Conservation (phyloP, 495 filamentous ascomycete genomes). For the Trichoderma erinaceum region DNA sequence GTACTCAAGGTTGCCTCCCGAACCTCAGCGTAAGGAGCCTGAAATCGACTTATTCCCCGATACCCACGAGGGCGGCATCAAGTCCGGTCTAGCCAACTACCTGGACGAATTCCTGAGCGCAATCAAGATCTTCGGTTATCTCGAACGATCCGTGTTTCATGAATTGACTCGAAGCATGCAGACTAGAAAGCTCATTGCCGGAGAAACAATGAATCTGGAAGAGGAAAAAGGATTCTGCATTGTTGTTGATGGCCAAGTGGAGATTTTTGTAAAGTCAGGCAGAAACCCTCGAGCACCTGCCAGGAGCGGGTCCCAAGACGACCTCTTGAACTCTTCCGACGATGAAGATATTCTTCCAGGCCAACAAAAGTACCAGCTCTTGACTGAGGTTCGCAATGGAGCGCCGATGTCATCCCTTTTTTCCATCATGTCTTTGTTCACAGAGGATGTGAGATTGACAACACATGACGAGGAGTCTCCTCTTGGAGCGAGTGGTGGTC, state of each 20-base stretch:
- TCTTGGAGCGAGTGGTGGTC: neutral
- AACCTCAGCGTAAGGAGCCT: slow-evolving; percentile 93
- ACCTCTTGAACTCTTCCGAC: slow-evolving; percentile 42
- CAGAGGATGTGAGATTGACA: slow-evolving; percentile 81
- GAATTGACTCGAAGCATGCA: slow-evolving; percentile 98
- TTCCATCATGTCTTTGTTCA: slow-evolving; percentile 93
- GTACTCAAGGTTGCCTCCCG: slow-evolving; percentile 86
- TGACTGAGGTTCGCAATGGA: slow-evolving; percentile 97
- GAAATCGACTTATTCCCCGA: slow-evolving; percentile 93
- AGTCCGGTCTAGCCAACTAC: slow-evolving; percentile 87
- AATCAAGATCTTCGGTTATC: slow-evolving; percentile 98
- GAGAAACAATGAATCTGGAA: slow-evolving; percentile 88
- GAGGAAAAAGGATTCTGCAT: slow-evolving; percentile 98
- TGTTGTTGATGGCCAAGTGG: slow-evolving; percentile 92
- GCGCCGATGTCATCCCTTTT: slow-evolving; percentile 98
- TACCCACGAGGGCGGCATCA: slow-evolving; percentile 79
- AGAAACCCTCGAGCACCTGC: slow-evolving; percentile 43
- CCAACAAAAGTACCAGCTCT: slow-evolving; percentile 73
- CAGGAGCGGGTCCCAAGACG: slow-evolving; percentile 20
- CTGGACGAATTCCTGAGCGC: slow-evolving; percentile 96
- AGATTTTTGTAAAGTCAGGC: slow-evolving; percentile 95
- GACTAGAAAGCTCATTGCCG: slow-evolving; percentile 89
- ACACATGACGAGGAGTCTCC: slow-evolving; percentile 31
- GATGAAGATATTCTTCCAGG: slow-evolving; percentile 60
- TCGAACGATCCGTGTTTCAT: slow-evolving; percentile 94